A percentile compares a stretch with the other conserved stretches of the same genome.
Conservation (phyloP, 345 rosid genomes). For the Gynandropsis gynandra region DNA sequence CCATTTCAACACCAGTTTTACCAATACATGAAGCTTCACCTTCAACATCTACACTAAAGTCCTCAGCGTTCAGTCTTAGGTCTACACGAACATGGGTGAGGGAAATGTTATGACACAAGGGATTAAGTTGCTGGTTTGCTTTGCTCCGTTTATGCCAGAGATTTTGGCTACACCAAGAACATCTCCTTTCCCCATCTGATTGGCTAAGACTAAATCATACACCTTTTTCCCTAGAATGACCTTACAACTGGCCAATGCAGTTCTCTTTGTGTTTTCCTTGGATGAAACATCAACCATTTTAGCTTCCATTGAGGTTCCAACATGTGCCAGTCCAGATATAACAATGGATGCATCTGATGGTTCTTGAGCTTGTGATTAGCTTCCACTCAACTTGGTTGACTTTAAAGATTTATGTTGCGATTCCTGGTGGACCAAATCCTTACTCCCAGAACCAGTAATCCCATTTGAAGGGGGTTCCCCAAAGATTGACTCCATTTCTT, state of each 20-base stretch:
- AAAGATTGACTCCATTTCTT: conserved; percentile 83
- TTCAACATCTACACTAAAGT: conserved; percentile 63
- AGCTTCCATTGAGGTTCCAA: conserved; percentile 60
- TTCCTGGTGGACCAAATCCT: conserved; percentile 22
- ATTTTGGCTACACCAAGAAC: conserved; percentile 86
- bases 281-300: conserved; percentile 94
- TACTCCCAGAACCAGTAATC: conserved; percentile 29
- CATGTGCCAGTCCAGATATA: conserved; percentile 43
- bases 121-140: conserved; percentile 74
- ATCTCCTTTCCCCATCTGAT: conserved; percentile 88
- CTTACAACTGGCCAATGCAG: conserved; percentile 71
- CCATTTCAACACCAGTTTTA: conserved; percentile 92
- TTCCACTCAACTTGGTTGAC: conserved; percentile 18
- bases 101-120: conserved; percentile 83
- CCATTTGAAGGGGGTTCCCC: conserved; percentile 59
- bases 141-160: conserved; percentile 86
- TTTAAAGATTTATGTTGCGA: conserved; percentile 24
- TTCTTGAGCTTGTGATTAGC: conserved; percentile 21
- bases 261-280: conserved; percentile 55
- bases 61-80: conserved; percentile 47
- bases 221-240: conserved; percentile 64
- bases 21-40: conserved; percentile 77
- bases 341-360: conserved; percentile 11
- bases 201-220: conserved; percentile 70
- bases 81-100: conserved; percentile 66